A percentile compares a stretch with the other conserved stretches of the same genome.
These are phyloP conservation scores for Alternaria incomplexa DNA, from an alignment of 2,329 filamentous ascomycete genomes.

Conservation along the genomic window DNA sequence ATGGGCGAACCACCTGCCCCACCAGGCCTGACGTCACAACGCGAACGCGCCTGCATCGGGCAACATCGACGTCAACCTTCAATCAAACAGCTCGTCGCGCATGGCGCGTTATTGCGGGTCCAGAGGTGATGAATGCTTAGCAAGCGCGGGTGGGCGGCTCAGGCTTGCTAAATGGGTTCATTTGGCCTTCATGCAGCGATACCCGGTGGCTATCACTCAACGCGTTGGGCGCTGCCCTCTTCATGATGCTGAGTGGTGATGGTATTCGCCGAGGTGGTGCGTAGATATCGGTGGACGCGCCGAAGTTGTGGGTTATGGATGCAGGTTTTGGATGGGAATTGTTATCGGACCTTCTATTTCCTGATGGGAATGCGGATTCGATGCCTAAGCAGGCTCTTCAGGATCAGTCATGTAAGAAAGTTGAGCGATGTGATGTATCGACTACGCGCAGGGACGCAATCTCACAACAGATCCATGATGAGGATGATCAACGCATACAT, in stretches of 20 bases:
- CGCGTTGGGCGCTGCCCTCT: not conserved
- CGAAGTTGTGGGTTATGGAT: not conserved
- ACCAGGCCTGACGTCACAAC: constrained; percentile 32
- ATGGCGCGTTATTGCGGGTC: constrained; percentile 4
- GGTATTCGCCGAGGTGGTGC: not conserved
- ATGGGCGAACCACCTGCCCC: constrained; percentile 23
- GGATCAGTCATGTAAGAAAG: rapidly evolving
- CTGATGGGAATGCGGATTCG: not conserved
- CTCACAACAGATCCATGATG: rapidly evolving
- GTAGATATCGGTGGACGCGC: not conserved
- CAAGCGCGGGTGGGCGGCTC: not conserved
- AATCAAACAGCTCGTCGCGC: constrained; percentile 10
- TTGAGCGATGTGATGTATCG: not conserved
- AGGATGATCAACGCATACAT: not conserved
- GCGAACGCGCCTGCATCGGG: constrained; percentile 21
- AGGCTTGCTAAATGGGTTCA: constrained; percentile 2
- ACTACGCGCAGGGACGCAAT: rapidly evolving
- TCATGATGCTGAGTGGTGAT: not conserved
- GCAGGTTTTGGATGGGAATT: not conserved
- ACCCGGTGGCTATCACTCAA: constrained; percentile 9
- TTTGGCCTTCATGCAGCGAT: not conserved
- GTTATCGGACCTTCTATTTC: not conserved
- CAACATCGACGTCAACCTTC: constrained; percentile 33
- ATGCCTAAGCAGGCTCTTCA: not conserved
- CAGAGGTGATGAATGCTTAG: constrained; percentile 5